These are phyloP conservation scores for Pythium myriotylum DNA, from an alignment of 352 stramenopile species.

Conservation along the genomic window DNA sequence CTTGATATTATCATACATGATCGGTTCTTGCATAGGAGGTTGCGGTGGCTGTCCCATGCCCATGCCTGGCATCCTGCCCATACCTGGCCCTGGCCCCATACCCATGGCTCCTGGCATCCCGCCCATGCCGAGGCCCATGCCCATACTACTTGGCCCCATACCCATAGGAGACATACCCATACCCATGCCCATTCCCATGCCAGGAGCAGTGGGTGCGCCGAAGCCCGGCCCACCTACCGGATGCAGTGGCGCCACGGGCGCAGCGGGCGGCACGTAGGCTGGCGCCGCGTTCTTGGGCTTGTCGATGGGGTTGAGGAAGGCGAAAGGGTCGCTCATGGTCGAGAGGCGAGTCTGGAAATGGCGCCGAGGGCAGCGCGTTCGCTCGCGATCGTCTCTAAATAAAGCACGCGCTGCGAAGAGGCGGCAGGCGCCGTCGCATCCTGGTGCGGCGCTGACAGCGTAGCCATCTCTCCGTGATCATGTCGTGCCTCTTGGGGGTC, in stretches of 20 bases:
- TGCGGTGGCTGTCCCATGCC: conserved; percentile 20
- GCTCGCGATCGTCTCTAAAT: background rate
- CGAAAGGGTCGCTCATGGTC: conserved; percentile 75
- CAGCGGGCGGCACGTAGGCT: conserved; percentile 35
- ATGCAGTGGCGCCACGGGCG: conserved; percentile 37
- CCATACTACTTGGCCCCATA: conserved; percentile 18
- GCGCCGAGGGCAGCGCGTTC: background rate
- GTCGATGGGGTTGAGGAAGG: conserved; percentile 74
- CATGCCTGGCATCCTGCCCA: conserved; percentile 21
- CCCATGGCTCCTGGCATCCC: conserved; percentile 18
- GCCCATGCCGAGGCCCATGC: conserved; percentile 19
- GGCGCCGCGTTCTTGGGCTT: conserved; percentile 58
- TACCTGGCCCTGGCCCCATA: conserved; percentile 14
- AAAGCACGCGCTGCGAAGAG: background rate
- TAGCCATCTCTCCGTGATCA: no score
- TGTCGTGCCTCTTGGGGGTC: no score
- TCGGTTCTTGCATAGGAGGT: conserved; percentile 40
- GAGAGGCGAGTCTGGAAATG: conserved; percentile 10
- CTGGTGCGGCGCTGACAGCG: no score
- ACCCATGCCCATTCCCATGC: conserved; percentile 29
- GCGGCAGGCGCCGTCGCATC: background rate
- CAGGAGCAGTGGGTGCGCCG: conserved; percentile 6
- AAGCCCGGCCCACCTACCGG: conserved; percentile 10
- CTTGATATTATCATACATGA: conserved; percentile 88
- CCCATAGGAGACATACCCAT: conserved; percentile 14